Percentiles rank a stretch among this genome's conserved stretches.
These are phyloP conservation scores for Penicillium simplicissimum DNA, from an alignment of 495 filamentous ascomycete genomes.

Conservation along the genomic window DNA sequence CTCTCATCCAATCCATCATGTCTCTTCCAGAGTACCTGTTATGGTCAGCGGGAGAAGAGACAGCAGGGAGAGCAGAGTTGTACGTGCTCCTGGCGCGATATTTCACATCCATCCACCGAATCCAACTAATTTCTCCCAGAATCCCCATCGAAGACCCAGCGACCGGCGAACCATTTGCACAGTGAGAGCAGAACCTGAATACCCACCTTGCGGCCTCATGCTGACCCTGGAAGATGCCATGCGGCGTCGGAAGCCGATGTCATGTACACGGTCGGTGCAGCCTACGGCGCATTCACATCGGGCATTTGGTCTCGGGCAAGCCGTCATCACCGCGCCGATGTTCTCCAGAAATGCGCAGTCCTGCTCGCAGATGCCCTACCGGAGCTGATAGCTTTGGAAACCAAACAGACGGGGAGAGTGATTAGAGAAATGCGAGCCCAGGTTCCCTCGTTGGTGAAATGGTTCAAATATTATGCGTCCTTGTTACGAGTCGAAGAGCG, in stretches of 20 bases:
- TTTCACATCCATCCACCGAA: background rate
- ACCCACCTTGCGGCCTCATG: background rate
- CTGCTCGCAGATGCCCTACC: constrained; percentile 51
- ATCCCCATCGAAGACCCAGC: constrained; percentile 28
- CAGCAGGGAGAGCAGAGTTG: background rate
- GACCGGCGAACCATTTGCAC: constrained; percentile 23
- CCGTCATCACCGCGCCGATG: constrained; percentile 51
- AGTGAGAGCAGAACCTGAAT: constrained; percentile 6
- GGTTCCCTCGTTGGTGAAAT: constrained; percentile 59
- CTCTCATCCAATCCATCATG: background rate
- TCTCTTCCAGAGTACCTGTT: background rate
- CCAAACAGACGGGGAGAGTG: constrained; percentile 61
- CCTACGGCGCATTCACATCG: constrained; percentile 51
- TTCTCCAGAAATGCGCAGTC: constrained; percentile 56
- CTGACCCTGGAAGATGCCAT: constrained; percentile 30
- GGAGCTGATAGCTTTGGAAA: constrained; percentile 56
- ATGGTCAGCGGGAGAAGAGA: background rate
- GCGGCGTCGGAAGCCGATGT: constrained; percentile 52
- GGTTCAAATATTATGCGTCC: constrained; percentile 65
- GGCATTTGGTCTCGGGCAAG: constrained; percentile 60
- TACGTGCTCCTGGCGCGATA: background rate
- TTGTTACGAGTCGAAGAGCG: constrained; percentile 61
- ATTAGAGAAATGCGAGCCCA: constrained; percentile 67
- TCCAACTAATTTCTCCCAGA: constrained; percentile 3
- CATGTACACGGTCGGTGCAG: constrained; percentile 43